These are phyloP conservation scores for Triticum urartu DNA, from an alignment of 176 grass and related monocot genomes.

Conservation along the genomic window DNA sequence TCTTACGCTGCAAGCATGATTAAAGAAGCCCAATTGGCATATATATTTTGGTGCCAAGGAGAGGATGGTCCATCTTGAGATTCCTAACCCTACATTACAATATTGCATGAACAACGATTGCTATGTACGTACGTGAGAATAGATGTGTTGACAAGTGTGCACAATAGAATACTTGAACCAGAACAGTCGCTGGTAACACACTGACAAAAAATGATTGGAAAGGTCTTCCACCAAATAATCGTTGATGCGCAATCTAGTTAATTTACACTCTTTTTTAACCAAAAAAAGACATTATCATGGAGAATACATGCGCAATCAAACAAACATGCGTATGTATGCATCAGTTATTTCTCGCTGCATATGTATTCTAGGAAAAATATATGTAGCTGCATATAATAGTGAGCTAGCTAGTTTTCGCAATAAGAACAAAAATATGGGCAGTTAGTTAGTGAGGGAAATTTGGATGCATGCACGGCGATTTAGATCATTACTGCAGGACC, in stretches of 20 bases:
- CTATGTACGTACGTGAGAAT: background rate
- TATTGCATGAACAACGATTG: constrained; percentile 16
- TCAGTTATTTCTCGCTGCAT: background rate
- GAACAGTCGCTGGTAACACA: constrained; percentile 21
- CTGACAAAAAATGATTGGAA: constrained; percentile 27
- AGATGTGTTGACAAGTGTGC: background rate
- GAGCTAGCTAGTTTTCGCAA: background rate
- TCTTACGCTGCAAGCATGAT: constrained; percentile 39
- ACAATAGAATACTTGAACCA: constrained; percentile 20
- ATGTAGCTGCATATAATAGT: background rate
- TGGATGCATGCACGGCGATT: constrained; percentile 5
- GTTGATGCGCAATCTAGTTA: background rate
- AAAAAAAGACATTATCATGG: background rate
- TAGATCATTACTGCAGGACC: constrained; percentile 39
- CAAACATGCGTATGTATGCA: background rate
- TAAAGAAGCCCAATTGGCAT: constrained; percentile 19
- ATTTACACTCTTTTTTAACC: background rate
- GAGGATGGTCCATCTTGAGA: background rate
- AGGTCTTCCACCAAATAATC: constrained; percentile 2
- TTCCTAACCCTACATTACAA: constrained; percentile 7
- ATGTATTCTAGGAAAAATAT: background rate
- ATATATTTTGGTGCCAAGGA: constrained; percentile 2
- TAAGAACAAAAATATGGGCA: background rate
- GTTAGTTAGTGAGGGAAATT: constrained; percentile 1
- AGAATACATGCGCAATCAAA: constrained; percentile 6